Conservation (phyloP, 768 basidiomycete genomes). For the Boletellus ananiceps region DNA sequence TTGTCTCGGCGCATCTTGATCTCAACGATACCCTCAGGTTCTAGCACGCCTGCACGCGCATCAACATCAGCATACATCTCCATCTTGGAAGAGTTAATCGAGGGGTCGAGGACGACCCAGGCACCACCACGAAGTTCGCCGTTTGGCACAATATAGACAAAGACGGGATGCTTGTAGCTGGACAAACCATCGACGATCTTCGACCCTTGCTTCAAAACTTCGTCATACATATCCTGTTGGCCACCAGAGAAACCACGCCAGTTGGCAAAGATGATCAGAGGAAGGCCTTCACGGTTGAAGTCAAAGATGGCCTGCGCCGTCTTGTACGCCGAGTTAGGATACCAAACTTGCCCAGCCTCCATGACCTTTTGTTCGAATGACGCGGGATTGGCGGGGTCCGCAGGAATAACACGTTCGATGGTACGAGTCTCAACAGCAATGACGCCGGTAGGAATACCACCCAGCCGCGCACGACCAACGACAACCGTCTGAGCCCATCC, state of each 20-base stretch:
- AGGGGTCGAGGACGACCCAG: slow-evolving; percentile 98
- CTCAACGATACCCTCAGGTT: slow-evolving; percentile 96
- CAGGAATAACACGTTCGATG: slow-evolving; percentile 93
- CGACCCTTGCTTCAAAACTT: slow-evolving; percentile 93
- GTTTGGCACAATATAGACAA: slow-evolving; percentile 97
- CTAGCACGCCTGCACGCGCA: slow-evolving; percentile 91
- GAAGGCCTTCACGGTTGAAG: slow-evolving; percentile 94
- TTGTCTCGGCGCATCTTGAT: slow-evolving; percentile 98
- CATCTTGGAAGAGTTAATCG: slow-evolving; percentile 96
- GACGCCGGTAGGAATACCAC: slow-evolving; percentile 95
- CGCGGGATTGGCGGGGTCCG: slow-evolving; percentile 94
- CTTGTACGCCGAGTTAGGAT: slow-evolving; percentile 98
- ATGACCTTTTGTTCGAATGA: slow-evolving; percentile 98
- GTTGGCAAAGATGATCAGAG: slow-evolving; percentile 98
- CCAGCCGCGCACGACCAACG: slow-evolving; percentile 91
- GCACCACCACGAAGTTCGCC: slow-evolving; percentile 98
- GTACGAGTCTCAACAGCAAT: slow-evolving; percentile 98
- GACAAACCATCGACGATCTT: slow-evolving; percentile 99
- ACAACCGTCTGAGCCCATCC: slow-evolving; percentile 99
- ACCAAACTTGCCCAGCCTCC: slow-evolving; percentile 99
- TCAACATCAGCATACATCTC: slow-evolving; percentile 99
- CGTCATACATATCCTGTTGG: slow-evolving; percentile 99
- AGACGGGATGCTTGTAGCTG: slow-evolving; percentile 94
- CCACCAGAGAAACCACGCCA: slow-evolving; percentile 99
- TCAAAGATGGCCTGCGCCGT: slow-evolving; percentile 99